Conservation (phyloP, 768 basidiomycete genomes). For the Kwoniella sp. region DNA sequence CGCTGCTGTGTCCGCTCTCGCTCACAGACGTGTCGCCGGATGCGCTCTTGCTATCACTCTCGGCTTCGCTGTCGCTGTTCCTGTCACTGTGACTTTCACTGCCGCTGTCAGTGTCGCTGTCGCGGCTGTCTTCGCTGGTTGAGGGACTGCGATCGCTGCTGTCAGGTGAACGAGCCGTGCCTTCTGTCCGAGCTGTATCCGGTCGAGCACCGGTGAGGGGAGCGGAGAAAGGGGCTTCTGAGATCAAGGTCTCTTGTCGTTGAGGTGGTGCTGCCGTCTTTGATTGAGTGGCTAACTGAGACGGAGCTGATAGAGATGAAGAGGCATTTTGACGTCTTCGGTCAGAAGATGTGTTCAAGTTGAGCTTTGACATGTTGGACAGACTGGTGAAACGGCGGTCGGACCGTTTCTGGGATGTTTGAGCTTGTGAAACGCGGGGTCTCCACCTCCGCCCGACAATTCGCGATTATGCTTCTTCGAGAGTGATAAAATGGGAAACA, state of each 20-base stretch:
- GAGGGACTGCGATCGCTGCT: too few relatives aligned
- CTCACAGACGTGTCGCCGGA: background rate
- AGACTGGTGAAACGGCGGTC: background rate
- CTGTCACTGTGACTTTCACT: slow-evolving; percentile 2
- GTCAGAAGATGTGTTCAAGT: too few relatives aligned
- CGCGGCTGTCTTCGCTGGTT: background rate
- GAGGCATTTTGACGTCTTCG: background rate
- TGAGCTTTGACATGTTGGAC: too few relatives aligned
- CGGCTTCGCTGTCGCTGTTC: background rate
- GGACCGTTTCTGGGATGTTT: too few relatives aligned
- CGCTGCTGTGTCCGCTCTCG: background rate
- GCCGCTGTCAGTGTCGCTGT: background rate
- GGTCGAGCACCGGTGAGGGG: background rate
- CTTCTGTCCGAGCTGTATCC: too few relatives aligned
- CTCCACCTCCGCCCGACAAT: background rate
- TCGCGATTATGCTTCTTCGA: too few relatives aligned
- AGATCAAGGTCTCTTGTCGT: background rate
- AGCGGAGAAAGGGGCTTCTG: background rate
- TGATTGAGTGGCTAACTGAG: too few relatives aligned
- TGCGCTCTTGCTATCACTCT: background rate
- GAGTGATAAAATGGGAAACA: too few relatives aligned
- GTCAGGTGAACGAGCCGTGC: too few relatives aligned
- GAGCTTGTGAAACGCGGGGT: background rate
- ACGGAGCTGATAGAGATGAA: background rate
- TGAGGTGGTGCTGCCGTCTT: background rate